Conservation (phyloP, 192 early-diverging fungal genomes). For the Rhizoclosmatium globosum region DNA sequence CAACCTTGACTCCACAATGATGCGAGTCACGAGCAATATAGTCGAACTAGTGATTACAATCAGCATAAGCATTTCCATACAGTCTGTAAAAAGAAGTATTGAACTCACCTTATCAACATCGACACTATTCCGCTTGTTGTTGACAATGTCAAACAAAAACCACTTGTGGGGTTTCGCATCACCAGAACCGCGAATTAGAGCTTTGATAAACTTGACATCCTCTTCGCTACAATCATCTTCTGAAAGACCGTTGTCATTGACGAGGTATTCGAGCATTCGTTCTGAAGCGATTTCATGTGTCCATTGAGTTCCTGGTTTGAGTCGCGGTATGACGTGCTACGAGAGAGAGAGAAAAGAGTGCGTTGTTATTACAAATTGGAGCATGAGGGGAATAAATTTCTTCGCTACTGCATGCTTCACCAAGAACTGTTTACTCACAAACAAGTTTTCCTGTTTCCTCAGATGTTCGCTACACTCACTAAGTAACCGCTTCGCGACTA, state of each 20-base stretch:
- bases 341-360: neutral
- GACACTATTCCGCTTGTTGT: slow-evolving; percentile 91
- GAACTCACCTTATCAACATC: slow-evolving; percentile 94
- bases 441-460: no score
- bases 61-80: neutral
- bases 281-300: slow-evolving; percentile 70
- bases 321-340: slow-evolving; percentile 74
- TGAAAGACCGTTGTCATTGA: slow-evolving; percentile 77
- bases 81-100: slow-evolving; percentile 56
- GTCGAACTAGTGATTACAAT: slow-evolving; percentile 52
- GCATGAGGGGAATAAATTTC: no score
- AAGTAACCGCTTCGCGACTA: no score
- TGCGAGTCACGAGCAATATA: slow-evolving; percentile 72
- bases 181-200: slow-evolving; percentile 52
- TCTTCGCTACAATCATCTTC: slow-evolving; percentile 69
- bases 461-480: no score
- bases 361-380: neutral
- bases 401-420: no score
- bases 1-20: slow-evolving; percentile 74
- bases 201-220: slow-evolving; percentile 57
- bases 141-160: slow-evolving; percentile 96
- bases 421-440: no score
- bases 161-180: slow-evolving; percentile 45
- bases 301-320: slow-evolving; percentile 51
- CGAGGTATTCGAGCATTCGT: slow-evolving; percentile 85